Percentiles rank a stretch among this genome's conserved stretches.
These are phyloP conservation scores for Circinella umbellata DNA, from an alignment of 371 early-diverging fungal species.

Conservation along the genomic window DNA sequence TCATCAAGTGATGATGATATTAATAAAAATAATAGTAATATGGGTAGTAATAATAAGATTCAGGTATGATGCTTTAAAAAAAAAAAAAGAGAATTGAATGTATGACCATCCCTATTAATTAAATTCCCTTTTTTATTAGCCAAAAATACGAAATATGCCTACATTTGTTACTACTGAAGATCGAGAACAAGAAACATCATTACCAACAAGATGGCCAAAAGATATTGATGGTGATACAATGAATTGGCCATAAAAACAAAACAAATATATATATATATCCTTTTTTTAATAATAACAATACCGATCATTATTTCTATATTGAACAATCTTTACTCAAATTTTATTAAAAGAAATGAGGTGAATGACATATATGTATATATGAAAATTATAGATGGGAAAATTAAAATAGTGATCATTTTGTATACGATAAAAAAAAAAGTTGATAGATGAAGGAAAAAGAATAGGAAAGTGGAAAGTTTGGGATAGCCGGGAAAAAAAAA, in stretches of 20 bases:
- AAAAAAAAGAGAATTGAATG: no score
- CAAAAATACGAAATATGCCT: constrained; percentile 11
- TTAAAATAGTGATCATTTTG: no score
- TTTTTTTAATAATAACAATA: neutral
- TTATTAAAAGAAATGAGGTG: neutral
- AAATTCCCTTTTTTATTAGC: neutral
- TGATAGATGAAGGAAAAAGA: no score
- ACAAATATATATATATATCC: constrained; percentile 3
- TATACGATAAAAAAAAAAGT: no score
- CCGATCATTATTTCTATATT: neutral
- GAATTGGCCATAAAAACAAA: neutral
- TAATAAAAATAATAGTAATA: neutral
- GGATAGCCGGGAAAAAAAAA: no score
- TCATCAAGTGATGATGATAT: no score
- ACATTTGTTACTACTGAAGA: constrained; percentile 10
- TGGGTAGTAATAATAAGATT: neutral
- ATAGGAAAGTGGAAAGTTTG: no score
- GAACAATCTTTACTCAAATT: neutral
- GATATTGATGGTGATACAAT: constrained; percentile 4
- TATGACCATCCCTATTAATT: no score
- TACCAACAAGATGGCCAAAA: neutral
- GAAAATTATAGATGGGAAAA: no score
- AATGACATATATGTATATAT: no score
- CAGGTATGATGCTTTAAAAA: no score
- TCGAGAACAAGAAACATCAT: neutral